Base-by-base conservation (phyloP, 2,329 filamentous ascomycete genomes). In the Dactylonectria macrodidyma region DNA sequence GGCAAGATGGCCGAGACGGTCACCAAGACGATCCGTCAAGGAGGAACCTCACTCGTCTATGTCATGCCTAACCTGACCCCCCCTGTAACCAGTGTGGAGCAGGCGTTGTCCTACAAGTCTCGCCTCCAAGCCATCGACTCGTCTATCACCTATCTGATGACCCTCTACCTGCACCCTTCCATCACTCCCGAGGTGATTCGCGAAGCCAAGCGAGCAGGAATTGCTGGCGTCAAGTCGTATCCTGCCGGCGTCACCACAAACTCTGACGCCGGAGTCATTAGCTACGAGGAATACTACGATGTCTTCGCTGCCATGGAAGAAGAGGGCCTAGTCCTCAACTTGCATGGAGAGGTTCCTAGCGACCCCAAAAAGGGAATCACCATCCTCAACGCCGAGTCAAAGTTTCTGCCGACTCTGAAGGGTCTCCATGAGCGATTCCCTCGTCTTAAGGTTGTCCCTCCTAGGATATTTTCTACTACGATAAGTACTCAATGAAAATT, bases 261-360 rank as follows among this genome's bases (percentile, higher is more conserved):
- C 80, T 91, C 89, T 24, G 86, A 88, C 55, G 89, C 88, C 30
- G 93, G 93, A 12, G 92, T 95, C 26, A 84, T 92, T 16, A 88
- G 90, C 64, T 89, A 93, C 76, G 89, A 90, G 67, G 82, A 86
- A 36, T 95, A 94, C 82, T 92, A 93, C 78, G 89, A 90, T 7
- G 93, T 95, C 14, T 97, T 98, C 78, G 88, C 87, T n/a, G 93
- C 93, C 71, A 98, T 98, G 95, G 92, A 97, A 78, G 84, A 91
- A 67, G 89, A 95, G 72, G 90, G 91, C 72, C 85, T 97, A 78
- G 88, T 97, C n/a, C 87, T 97, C 48, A 98, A 98, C 82, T 85
- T 98, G n/a, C 95, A 98, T 79, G 95, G 95, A 72, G 95, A 98
- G 82, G 89, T 92, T n/a, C 91, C 81, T 3, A 81, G 81, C 64